These are phyloP conservation scores for Plasmodium relictum DNA, from an alignment of 169 alveolate genomes.

Conservation along the genomic window DNA sequence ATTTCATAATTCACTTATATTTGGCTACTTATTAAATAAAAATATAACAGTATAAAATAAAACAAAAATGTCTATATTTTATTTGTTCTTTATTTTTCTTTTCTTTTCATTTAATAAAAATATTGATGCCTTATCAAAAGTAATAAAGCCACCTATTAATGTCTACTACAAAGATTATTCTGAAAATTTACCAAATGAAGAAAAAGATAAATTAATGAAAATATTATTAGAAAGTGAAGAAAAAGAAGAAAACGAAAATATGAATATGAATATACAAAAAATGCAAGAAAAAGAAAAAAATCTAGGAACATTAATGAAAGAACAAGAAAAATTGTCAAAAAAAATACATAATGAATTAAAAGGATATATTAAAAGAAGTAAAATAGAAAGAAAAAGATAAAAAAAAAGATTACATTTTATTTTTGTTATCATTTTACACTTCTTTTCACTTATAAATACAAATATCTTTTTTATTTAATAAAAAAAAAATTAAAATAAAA, in stretches of 20 bases:
- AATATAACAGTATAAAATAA: background rate
- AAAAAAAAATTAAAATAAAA: too few species aligned
- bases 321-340: conserved; percentile 18
- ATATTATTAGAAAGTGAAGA: conserved; percentile 11
- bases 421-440: background rate
- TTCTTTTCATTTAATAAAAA: conserved; percentile 25
- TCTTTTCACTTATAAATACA: too few species aligned
- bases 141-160: conserved; percentile 43
- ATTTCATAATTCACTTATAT: too few species aligned
- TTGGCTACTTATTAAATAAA: background rate
- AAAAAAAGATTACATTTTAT: background rate
- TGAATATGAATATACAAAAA: conserved; percentile 14
- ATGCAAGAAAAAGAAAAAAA: conserved; percentile 30
- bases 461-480: too few species aligned
- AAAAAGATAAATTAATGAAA: conserved; percentile 47
- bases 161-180: conserved; percentile 67
- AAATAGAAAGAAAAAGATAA: background rate
- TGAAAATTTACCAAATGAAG: conserved; percentile 19
- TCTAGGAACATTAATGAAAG: conserved; percentile 16
- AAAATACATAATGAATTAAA: conserved; percentile 29
- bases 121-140: conserved; percentile 4
- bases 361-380: conserved; percentile 34
- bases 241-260: background rate
- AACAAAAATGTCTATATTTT: conserved; percentile 8
- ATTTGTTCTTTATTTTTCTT: conserved; percentile 7